Base-by-base conservation (phyloP, 148 eudicot genomes). In the Rhododendron molle region DNA sequence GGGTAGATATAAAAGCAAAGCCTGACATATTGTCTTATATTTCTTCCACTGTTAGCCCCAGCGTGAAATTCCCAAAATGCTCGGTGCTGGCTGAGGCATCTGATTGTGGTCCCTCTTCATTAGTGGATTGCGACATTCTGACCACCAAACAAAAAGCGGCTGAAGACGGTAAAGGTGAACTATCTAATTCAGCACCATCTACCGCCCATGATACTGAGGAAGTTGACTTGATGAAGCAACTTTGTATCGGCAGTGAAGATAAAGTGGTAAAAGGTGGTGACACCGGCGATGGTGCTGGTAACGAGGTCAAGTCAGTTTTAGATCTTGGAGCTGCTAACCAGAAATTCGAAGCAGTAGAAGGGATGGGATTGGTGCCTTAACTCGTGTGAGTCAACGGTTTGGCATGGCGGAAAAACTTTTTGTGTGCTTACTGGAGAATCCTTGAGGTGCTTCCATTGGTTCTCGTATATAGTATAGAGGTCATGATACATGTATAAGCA, bases 1-100 rank as follows among this genome's bases (percentile, higher is more conserved):
- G 93, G 93, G 83, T 90, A 28, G 85, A 81, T 21, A 38, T 91
- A 30, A 88, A 80, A 82, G 67, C 87, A 23, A 87, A 86, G 36
- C 87, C 85, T 50, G 88, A 91, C 49, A 56, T 89, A 46, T 87
- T 78, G 56, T 46, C 85, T 46, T 76, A 69, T 65, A n/a, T 91
- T 36, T 43, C 85, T 73, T 78, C 92, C 40, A n/a, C 13, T 47
- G 2, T 65, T 43, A 80, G 34, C 36, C 86, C 81, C 43, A 76
- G 15, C 23, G 44, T 2, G 78, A 43, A 76, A 44, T 46, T 50
- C 7, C 60, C 38, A 52, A 76, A 26, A 16, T 28, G 56, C 76
- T 40, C 78, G 3, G 20, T 7, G 2, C 76, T 74, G 76, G 73
- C 78, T 47, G 86, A 73, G 65, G 83, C 85, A 81, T 47, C 83